Evolutionary conservation across 2,329 filamentous ascomycete species (phyloP), one percentile per base, ranked within the genome.

Genomic region (Cadophora gregata): DNA sequence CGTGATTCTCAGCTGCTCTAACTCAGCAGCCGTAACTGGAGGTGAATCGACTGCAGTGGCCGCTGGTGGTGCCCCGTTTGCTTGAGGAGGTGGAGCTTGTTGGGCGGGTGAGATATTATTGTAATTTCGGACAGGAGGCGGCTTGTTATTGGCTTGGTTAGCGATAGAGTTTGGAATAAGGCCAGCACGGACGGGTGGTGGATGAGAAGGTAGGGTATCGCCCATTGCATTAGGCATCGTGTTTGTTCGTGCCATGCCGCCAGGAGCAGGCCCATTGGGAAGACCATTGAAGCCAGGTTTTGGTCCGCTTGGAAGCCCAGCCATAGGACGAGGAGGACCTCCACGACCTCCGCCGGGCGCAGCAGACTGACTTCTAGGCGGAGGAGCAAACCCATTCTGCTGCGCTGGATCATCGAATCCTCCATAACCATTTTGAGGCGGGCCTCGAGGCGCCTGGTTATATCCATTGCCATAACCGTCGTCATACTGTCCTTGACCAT

Each of bases 1-100:
- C 7, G 83, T 80, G 73, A 87, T 86, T 88, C 47, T 89, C 9
- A 98, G 81, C 25, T 85, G 84, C 72, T 96, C 91, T 8, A 99
- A 82, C 76, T 97, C 92, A 51, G 91, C 87, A 2, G 86, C 81
- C 0, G 94, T 97, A 4, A 98, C 90, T 12, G 78, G 75, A 25
- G 74, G n/a, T 38, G 65, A 58, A 6, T 64, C 63, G 8, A 59
- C 51, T 8, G 60, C n/a, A 36, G 68, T 38, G 25, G 66, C 31
- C 6, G 67, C 59, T n/a, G 50, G 51, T 19, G 63, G 27, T 16
- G 64, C 42, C 33, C 65, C 51, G 10, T 63, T 59, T 24, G 53
- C 3, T 25, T 47, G 55, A 24, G 64, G 53, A 16, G 45, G 33
- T 29, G 62, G 63, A 53, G 63, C 25, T 58, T 64, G 67, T 64